phyloP scores from a whole-genome alignment of 345 rosid genomes.

The Sisymbrium altissimum region DNA sequence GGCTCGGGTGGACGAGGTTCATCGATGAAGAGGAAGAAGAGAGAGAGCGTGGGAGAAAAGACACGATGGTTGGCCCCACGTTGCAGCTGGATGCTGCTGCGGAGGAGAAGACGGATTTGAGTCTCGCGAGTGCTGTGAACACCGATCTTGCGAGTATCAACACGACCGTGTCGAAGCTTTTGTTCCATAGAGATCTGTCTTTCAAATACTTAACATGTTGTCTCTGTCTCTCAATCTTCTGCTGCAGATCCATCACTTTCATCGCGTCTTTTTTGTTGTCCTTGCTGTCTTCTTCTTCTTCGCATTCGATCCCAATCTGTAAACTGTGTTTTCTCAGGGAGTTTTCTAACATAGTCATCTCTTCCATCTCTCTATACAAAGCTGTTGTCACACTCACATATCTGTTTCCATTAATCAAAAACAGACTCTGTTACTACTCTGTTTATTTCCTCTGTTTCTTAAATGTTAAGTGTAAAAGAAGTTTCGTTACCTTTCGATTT shows the following conservation, averaged over 20 bases:
- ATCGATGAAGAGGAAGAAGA: constrained; percentile 81
- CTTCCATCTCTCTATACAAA: constrained; percentile 80
- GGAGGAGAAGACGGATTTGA: constrained; percentile 64
- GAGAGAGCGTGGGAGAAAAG: constrained; percentile 59
- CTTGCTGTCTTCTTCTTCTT: constrained; percentile 30
- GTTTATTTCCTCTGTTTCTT: neutral
- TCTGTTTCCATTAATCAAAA: constrained; percentile 33
- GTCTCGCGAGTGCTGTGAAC: constrained; percentile 71
- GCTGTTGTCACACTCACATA: constrained; percentile 62
- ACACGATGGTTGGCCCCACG: constrained; percentile 44
- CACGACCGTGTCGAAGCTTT: constrained; percentile 66
- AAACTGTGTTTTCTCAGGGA: constrained; percentile 42
- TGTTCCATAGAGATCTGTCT: constrained; percentile 83
- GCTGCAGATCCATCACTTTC: constrained; percentile 63
- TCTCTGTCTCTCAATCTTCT: constrained; percentile 58
- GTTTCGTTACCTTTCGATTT: constrained; percentile 55
- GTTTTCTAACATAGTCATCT: constrained; percentile 54
- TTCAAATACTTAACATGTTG: constrained; percentile 76
- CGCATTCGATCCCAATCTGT: constrained; percentile 29
- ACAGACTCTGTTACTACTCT: constrained; percentile 4
- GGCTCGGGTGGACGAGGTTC: constrained; percentile 61
- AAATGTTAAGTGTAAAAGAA: neutral
- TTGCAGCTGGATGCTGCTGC: neutral
- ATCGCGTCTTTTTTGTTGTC: constrained; percentile 35
- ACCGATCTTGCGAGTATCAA: constrained; percentile 53